Evolutionary conservation across 1,284 basidiomycete species (phyloP).

Genomic region (Pascua guehoae): DNA sequence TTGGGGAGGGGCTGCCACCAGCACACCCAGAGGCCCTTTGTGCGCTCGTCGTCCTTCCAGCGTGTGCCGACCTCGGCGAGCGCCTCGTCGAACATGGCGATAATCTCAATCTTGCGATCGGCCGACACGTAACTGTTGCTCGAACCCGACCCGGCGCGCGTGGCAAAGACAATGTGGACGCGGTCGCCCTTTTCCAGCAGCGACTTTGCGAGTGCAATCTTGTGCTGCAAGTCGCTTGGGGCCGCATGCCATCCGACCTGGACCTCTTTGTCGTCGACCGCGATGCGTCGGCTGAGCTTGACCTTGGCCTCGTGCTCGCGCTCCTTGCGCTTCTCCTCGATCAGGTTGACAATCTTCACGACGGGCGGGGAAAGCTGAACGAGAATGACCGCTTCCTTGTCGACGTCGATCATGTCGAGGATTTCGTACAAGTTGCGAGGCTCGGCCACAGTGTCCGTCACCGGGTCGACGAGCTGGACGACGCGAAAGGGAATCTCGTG

Average conservation of each 20-base stretch:
- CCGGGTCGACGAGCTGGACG: slow-evolving; percentile 37
- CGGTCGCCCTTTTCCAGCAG: slow-evolving; percentile 42
- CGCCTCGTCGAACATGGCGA: slow-evolving; percentile 60
- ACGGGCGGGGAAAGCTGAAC: slow-evolving; percentile 35
- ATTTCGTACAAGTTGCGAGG: slow-evolving; percentile 21
- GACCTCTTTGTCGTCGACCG: slow-evolving; percentile 42
- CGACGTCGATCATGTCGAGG: slow-evolving; percentile 15
- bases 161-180: slow-evolving; percentile 42
- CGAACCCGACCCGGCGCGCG: slow-evolving; percentile 16
- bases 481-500: slow-evolving; percentile 31
- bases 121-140: slow-evolving; percentile 12
- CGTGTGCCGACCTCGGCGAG: slow-evolving; percentile 72
- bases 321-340: slow-evolving; percentile 25
- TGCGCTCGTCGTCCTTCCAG: slow-evolving; percentile 76
- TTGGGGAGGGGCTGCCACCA: slow-evolving; percentile 70
- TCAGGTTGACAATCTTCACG: slow-evolving; percentile 33
- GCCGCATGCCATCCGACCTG: slow-evolving; percentile 44
- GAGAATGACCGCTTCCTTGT: slow-evolving; percentile 26
- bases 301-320: slow-evolving; percentile 24
- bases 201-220: slow-evolving; percentile 26
- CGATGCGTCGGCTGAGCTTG: slow-evolving; percentile 25
- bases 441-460: slow-evolving; percentile 19
- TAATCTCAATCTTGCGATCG: slow-evolving; percentile 51
- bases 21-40: slow-evolving; percentile 69
- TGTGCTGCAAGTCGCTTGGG: slow-evolving; percentile 38